Conservation (phyloP, 345 rosid genomes). For the Cardiospermum halicacabum region DNA sequence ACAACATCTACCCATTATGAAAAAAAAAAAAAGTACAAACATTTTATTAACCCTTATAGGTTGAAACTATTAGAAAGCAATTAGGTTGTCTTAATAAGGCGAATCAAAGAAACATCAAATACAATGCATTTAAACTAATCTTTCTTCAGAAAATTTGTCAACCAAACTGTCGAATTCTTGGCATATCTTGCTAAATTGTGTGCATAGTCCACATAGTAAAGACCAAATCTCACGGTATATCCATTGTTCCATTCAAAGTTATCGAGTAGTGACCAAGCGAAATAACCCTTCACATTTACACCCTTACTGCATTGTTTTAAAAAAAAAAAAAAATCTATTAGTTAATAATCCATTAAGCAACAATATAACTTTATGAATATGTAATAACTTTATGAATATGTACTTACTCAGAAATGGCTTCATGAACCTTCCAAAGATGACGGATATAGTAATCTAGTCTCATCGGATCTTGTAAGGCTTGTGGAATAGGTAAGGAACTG, state of each 20-base stretch:
- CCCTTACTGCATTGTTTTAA: conserved; percentile 19
- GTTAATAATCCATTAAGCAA: too few relatives aligned
- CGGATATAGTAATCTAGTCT: conserved; percentile 8
- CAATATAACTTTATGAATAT: neutral
- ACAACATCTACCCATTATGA: too few relatives aligned
- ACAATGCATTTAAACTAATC: neutral
- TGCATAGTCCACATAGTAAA: conserved; percentile 31
- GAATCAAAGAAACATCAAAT: too few relatives aligned
- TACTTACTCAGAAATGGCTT: conserved; percentile 20
- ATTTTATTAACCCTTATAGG: too few relatives aligned
- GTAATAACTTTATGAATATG: neutral
- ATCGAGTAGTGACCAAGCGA: neutral
- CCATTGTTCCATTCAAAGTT: conserved; percentile 40
- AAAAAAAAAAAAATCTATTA: neutral
- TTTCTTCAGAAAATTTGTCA: conserved; percentile 17
- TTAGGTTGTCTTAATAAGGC: too few relatives aligned
- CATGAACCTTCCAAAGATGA: conserved; percentile 15
- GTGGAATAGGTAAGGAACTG: conserved; percentile 12
- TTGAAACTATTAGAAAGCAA: too few relatives aligned
- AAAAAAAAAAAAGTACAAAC: too few relatives aligned
- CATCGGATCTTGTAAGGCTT: conserved; percentile 10
- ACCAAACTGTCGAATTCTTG: conserved; percentile 27
- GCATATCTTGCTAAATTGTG: conserved; percentile 33
- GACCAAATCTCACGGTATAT: conserved; percentile 29
- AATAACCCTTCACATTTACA: conserved; percentile 35